Evolutionary conservation across 129 eudicot genomes (phyloP).

Genomic region (Calendula officinalis): DNA sequence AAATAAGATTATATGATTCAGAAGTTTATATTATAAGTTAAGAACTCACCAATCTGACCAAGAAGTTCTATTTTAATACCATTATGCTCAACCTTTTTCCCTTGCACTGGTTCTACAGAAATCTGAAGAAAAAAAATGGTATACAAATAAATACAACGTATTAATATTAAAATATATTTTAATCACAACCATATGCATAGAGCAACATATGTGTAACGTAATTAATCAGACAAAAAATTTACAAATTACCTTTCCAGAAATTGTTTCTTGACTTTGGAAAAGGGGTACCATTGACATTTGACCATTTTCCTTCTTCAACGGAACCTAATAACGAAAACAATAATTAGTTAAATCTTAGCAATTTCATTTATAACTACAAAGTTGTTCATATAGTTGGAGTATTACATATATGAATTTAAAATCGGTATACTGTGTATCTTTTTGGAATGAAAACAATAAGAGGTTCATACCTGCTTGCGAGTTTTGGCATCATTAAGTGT

Average conservation of each 20-base stretch:
- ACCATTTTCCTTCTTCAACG: constrained; percentile 94
- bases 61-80: constrained; percentile 97
- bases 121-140: constrained; percentile 50
- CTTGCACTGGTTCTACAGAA: constrained; percentile 85
- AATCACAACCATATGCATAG: constrained; percentile 8
- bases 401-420: background rate
- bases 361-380: background rate
- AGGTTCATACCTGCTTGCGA: constrained; percentile 73
- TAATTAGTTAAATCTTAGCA: background rate
- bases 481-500: constrained; percentile 81
- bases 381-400: constrained; percentile 1
- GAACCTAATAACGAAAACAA: constrained; percentile 48
- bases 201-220: constrained; percentile 4
- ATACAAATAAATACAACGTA: constrained; percentile 2
- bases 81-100: constrained; percentile 98
- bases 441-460: constrained; percentile 10
- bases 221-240: background rate
- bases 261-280: constrained; percentile 89
- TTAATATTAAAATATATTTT: background rate
- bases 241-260: constrained; percentile 68
- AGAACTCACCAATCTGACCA: constrained; percentile 87
- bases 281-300: constrained; percentile 87
- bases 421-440: constrained; percentile 7
- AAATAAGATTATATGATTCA: background rate
- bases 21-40: constrained; percentile 3